Evolutionary conservation across 1,139 yeast genomes (phyloP).

Genomic region (Suhomyces bokatorum): DNA sequence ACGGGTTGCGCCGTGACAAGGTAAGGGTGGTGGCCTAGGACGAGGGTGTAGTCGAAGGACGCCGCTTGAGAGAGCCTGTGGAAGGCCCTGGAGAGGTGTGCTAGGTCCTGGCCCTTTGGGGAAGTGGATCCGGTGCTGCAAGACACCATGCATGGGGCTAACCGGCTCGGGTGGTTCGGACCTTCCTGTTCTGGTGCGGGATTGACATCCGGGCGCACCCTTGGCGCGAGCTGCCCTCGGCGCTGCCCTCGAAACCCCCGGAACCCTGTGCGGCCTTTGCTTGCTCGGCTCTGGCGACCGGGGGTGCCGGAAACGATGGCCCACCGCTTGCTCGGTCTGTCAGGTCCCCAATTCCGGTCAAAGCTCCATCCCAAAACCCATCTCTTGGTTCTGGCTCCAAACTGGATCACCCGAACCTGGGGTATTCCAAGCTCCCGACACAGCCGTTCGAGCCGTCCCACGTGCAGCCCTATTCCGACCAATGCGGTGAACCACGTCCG

Average conservation of each 20-base stretch:
- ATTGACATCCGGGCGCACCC: background rate
- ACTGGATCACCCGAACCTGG: conserved; percentile 12
- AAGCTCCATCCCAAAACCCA: conserved; percentile 25
- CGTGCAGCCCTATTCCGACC: conserved; percentile 20
- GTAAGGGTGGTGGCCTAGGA: conserved; percentile 2
- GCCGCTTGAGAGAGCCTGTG: background rate
- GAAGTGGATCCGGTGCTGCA: too few species aligned
- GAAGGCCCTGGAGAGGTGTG: background rate
- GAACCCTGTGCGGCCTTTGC: background rate
- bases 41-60: conserved; percentile 2
- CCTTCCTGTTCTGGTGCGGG: background rate
- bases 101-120: too few species aligned
- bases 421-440: conserved; percentile 8
- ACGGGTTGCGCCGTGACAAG: conserved; percentile 9
- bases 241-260: background rate
- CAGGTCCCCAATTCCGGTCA: background rate
- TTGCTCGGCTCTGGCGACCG: background rate
- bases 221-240: background rate
- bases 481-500: conserved; percentile 24
- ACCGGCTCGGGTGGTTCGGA: conserved; percentile 4
- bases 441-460: conserved; percentile 10
- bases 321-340: background rate
- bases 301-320: background rate
- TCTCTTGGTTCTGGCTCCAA: conserved; percentile 19
- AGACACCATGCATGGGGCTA: background rate